phyloP scores from a whole-genome alignment of 495 filamentous ascomycete species.

The Annulohypoxylon moriforme region DNA sequence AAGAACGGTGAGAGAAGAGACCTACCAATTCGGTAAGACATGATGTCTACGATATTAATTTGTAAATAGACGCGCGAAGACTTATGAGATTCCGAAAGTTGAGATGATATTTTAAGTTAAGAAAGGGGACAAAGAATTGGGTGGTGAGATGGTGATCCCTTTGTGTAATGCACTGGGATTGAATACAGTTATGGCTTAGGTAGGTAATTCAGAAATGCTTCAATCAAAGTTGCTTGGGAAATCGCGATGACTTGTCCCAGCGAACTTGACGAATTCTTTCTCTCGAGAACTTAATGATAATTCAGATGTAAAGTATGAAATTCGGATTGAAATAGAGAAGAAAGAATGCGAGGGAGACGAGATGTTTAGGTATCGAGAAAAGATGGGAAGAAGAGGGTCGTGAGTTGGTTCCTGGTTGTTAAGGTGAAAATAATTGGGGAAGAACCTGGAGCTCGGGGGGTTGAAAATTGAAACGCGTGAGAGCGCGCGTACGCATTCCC shows the following conservation, averaged over 20 bases:
- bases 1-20: not conserved
- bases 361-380: not conserved
- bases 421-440: slow-evolving; percentile 4
- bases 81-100: not conserved
- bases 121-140: not conserved
- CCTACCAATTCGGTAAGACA: slow-evolving; percentile 9
- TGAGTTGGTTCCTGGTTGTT: not conserved
- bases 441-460: not conserved
- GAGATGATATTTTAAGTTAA: not conserved
- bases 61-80: not conserved
- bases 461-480: slow-evolving; percentile 8
- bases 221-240: not conserved
- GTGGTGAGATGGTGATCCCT: not conserved
- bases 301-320: not conserved
- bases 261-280: not conserved
- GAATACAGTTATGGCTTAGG: not conserved
- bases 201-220: not conserved
- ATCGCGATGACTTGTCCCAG: not conserved
- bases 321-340: not conserved
- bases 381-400: not conserved
- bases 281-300: not conserved
- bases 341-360: not conserved
- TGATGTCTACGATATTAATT: not conserved
- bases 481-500: not conserved
- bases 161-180: not conserved